Evolutionary conservation across 352 stramenopile species (phyloP), one percentile per base, ranked within the genome.

Genomic region (Thalassiosira ordinaria): DNA sequence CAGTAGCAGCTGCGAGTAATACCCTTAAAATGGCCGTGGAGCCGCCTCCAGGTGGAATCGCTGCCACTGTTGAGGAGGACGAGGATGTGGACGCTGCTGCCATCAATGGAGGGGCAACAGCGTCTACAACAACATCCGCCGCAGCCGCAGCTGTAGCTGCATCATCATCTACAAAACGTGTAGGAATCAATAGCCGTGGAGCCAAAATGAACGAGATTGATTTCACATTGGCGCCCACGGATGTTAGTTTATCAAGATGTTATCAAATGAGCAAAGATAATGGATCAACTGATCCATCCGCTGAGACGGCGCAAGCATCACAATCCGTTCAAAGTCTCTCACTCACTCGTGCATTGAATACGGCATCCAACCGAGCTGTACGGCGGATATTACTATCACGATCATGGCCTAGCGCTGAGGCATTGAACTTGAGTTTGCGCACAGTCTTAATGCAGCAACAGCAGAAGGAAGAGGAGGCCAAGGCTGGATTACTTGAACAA

Each of bases 191-290:
- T 35, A 82, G 74, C 33, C 74, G 66, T 9, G 74, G 74, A 1
- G 74, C 74, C 3, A 91, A 93, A 68, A 85, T 93, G 35, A 94
- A 94, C 53, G 89, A 94, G 70, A 92, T 94, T 51, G 87, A 94
- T 67, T 94, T 92, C 68, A 92, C 87, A 35, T 80, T 94, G 24
- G 85, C 87, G 13, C 89, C 89, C 2, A 82, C 76, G 9, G 89
- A 94, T 71, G 84, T 87, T 29, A 91, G 85, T 37, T 52, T 94
- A 22, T 94, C 89, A 2, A 55, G 84, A 62, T 81, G 80, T 14
- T 90, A 88, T 64, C 80, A 82, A 75, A 83, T 77, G 37, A 73
- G 49, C 44, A 66, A 63, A 29, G 49, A 49, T 13, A 70, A 47
- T 55, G 59, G 20, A 44, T 16, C 27, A 41, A 46, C 22, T n/a